Evolutionary conservation across 345 rosid genomes (phyloP).

Genomic region (Eucalyptus marginata): DNA sequence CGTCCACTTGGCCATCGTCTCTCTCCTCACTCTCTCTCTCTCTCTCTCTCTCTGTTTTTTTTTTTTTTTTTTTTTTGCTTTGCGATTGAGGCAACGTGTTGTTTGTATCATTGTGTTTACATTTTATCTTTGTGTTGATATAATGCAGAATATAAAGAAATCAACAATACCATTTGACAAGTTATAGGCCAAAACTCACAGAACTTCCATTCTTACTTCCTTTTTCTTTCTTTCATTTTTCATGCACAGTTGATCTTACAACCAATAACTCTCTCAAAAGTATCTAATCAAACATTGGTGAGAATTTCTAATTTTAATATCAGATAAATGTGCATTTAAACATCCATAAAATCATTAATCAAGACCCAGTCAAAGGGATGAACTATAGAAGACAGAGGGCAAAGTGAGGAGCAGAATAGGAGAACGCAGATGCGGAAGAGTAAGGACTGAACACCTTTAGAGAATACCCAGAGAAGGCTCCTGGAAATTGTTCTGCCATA

Average conservation of each 20-base stretch:
- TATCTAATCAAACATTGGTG: background rate
- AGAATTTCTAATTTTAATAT: background rate
- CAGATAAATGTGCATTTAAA: background rate
- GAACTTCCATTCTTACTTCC: background rate
- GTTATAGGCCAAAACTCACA: background rate
- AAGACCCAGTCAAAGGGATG: background rate
- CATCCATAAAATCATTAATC: background rate
- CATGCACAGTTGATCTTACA: background rate
- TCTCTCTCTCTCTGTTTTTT: too few species aligned
- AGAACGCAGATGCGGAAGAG: background rate
- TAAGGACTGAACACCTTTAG: slow-evolving; percentile 40
- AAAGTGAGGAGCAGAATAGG: background rate
- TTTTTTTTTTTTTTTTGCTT: background rate
- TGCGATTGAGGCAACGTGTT: background rate
- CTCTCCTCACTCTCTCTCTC: too few species aligned
- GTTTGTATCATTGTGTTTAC: background rate
- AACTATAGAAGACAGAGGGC: background rate
- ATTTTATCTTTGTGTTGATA: background rate
- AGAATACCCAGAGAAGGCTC: slow-evolving; percentile 88
- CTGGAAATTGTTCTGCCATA: slow-evolving; percentile 96
- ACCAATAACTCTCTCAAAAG: background rate
- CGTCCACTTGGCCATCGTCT: background rate
- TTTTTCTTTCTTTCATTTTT: background rate
- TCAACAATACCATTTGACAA: background rate
- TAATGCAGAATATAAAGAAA: background rate